A percentile compares a stretch with the other conserved stretches of the same genome.
These are phyloP conservation scores for Elongisporangium undulatum DNA, from an alignment of 352 stramenopile genomes.

Conservation along the genomic window DNA sequence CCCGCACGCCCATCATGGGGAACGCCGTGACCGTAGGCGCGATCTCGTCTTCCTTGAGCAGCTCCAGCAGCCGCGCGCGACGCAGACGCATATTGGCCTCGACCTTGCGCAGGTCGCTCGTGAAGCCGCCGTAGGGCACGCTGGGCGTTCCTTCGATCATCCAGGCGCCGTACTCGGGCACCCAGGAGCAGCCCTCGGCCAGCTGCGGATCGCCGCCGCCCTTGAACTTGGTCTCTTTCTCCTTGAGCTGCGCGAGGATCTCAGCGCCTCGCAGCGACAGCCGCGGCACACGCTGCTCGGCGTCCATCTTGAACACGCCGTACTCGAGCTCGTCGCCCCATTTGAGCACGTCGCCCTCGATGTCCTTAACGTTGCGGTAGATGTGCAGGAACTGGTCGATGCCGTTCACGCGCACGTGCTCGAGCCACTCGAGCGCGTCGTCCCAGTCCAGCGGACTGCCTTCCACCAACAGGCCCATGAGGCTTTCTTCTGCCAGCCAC, in stretches of 20 bases:
- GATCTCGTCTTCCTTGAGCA: conserved; percentile 94
- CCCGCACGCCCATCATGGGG: conserved; percentile 94
- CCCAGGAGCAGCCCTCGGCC: conserved; percentile 95
- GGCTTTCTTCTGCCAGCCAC: background rate
- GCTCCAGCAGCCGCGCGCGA: conserved; percentile 91
- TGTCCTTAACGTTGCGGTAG: conserved; percentile 94
- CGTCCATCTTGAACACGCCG: conserved; percentile 95
- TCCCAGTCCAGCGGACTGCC: conserved; percentile 95
- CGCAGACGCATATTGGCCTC: conserved; percentile 98
- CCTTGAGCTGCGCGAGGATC: conserved; percentile 92
- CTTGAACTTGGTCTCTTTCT: conserved; percentile 76
- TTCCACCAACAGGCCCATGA: conserved; percentile 86
- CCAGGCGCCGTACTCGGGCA: conserved; percentile 99
- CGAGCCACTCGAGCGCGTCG: conserved; percentile 93
- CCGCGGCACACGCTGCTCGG: conserved; percentile 76
- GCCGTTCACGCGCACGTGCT: conserved; percentile 93
- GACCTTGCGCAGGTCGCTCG: conserved; percentile 93
- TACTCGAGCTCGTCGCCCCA: conserved; percentile 99
- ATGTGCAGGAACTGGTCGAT: conserved; percentile 98
- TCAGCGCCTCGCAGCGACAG: conserved; percentile 92
- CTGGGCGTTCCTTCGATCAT: conserved; percentile 99
- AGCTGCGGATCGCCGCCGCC: conserved; percentile 15
- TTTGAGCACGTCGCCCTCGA: conserved; percentile 93
- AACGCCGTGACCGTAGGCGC: conserved; percentile 96
- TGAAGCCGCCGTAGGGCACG: conserved; percentile 94